Evolutionary conservation across 2,329 filamentous ascomycete species (phyloP).

Genomic region (Fusarium sp.): DNA sequence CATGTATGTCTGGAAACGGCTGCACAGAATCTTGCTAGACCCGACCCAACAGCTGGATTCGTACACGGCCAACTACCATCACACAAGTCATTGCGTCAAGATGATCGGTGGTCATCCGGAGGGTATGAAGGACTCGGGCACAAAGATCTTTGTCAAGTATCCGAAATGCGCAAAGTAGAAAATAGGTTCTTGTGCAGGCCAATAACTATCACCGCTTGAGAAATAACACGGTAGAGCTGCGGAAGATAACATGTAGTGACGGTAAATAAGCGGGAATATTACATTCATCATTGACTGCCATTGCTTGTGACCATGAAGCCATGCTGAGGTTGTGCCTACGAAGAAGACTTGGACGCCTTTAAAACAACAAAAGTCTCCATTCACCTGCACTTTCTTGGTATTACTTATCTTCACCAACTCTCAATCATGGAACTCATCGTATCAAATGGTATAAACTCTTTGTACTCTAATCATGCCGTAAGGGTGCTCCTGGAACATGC

Average conservation of each 20-base stretch:
- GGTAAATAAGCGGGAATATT: neutral
- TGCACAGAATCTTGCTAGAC: slow-evolving; percentile 13
- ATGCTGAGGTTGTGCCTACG: neutral
- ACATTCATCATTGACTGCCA: neutral
- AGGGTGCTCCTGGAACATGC: slow-evolving; percentile 4
- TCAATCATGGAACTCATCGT: neutral
- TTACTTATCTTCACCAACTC: no score
- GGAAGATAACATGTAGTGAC: neutral
- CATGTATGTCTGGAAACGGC: slow-evolving; percentile 19
- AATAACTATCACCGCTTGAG: neutral
- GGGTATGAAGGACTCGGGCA: slow-evolving; percentile 10
- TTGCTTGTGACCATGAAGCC: neutral
- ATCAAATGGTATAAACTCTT: neutral
- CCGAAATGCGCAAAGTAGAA: slow-evolving; percentile 14
- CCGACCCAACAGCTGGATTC: slow-evolving; percentile 8
- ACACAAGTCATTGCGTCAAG: slow-evolving; percentile 16
- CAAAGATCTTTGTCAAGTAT: slow-evolving; percentile 23
- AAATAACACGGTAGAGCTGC: neutral
- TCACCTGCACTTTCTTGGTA: no score
- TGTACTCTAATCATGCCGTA: slow-evolving; percentile 1
- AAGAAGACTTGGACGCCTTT: neutral
- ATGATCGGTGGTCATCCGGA: slow-evolving; percentile 3
- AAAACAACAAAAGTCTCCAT: neutral
- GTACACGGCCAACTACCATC: slow-evolving; percentile 15
- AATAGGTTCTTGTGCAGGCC: neutral